Conservation (phyloP, 2,329 filamentous ascomycete species). For the Xylaria sp. region DNA sequence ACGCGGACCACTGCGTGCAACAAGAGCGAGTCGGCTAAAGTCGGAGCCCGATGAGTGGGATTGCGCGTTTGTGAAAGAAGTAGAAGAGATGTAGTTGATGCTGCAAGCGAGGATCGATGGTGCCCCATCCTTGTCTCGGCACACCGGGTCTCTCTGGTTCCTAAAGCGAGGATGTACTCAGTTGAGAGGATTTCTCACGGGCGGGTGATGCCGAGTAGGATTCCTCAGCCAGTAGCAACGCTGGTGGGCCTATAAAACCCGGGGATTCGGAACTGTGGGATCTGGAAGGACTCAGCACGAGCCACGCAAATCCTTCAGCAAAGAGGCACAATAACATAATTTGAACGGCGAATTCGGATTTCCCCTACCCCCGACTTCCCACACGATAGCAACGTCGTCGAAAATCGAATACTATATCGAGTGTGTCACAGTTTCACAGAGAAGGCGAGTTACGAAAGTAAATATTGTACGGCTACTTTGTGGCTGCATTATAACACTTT, state of each 20-base stretch:
- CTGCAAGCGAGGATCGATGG: too few species aligned
- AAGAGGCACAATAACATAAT: neutral
- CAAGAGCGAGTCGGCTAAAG: too few species aligned
- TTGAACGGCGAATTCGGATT: neutral
- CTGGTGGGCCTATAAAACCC: neutral
- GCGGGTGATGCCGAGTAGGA: slow-evolving; percentile 19
- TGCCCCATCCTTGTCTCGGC: too few species aligned
- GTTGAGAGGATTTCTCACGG: neutral
- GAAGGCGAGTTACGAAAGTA: neutral
- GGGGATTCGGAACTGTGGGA: neutral
- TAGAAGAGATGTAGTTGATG: too few species aligned
- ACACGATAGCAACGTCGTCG: neutral
- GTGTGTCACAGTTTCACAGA: neutral
- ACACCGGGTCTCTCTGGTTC: too few species aligned
- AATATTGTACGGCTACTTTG: neutral
- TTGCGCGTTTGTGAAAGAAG: too few species aligned
- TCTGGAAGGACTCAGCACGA: slow-evolving; percentile 6
- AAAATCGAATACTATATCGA: neutral
- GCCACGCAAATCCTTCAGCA: neutral
- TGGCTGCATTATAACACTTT: slow-evolving; percentile 3
- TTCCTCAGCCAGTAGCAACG: neutral
- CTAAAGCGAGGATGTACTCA: too few species aligned
- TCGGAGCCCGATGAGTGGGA: too few species aligned
- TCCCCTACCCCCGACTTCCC: too few species aligned
- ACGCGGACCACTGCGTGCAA: too few species aligned